These are phyloP conservation scores for Brachypodium distachyon DNA, from an alignment of 202 grass and related monocot genomes.

Conservation along the genomic window DNA sequence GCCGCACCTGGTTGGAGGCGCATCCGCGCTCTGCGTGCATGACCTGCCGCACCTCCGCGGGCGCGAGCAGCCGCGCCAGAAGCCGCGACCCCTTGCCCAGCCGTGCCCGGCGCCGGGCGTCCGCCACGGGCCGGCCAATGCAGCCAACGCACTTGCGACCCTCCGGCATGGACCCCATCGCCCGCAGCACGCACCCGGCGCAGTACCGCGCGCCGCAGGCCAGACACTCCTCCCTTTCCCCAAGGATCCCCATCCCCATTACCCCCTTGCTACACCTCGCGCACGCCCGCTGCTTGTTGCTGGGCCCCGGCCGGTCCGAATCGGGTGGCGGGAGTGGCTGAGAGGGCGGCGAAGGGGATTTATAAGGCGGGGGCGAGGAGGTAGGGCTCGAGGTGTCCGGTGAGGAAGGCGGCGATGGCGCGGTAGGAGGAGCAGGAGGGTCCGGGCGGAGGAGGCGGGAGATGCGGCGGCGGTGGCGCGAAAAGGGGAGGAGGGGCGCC, in stretches of 20 bases:
- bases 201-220: constrained; percentile 54
- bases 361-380: background rate
- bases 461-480: constrained; percentile 11
- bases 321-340: constrained; percentile 10
- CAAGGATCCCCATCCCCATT: constrained; percentile 29
- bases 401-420: constrained; percentile 32
- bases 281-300: background rate
- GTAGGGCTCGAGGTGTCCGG: background rate
- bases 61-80: constrained; percentile 39
- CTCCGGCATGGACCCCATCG: constrained; percentile 77
- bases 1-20: constrained; percentile 41
- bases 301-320: background rate
- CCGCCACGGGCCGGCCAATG: constrained; percentile 41
- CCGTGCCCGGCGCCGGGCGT: constrained; percentile 28
- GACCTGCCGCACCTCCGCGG: constrained; percentile 34
- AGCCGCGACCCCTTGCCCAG: constrained; percentile 43
- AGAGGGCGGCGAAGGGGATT: constrained; percentile 3
- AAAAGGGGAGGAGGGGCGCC: background rate
- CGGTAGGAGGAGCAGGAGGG: background rate
- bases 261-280: constrained; percentile 29
- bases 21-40: constrained; percentile 47
- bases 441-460: constrained; percentile 5
- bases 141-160: constrained; percentile 61
- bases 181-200: constrained; percentile 33
- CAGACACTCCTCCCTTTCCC: constrained; percentile 52